Evolutionary conservation across 768 basidiomycete genomes (phyloP).

Genomic region (Lentinus tigrinus): DNA sequence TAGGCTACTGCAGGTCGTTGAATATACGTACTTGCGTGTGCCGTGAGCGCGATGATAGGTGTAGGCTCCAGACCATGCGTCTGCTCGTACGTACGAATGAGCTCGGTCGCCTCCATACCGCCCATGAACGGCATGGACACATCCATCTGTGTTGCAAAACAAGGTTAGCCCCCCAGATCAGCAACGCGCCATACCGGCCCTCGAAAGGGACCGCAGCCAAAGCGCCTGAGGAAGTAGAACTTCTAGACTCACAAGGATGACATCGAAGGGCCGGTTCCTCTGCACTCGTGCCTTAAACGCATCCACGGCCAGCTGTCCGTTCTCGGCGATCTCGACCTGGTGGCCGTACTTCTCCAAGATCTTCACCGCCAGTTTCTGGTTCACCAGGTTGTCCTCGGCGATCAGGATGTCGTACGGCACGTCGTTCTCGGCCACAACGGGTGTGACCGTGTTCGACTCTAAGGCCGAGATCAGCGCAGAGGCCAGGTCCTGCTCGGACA

Average conservation of each 20-base stretch:
- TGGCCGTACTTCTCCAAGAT: slow-evolving; percentile 96
- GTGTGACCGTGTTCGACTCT: slow-evolving; percentile 91
- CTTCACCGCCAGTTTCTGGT: slow-evolving; percentile 95
- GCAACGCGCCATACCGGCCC: no score
- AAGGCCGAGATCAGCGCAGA: slow-evolving; percentile 92
- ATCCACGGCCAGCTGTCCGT: slow-evolving; percentile 91
- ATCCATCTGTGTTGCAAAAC: slow-evolving; percentile 69
- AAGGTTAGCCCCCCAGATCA: not conserved
- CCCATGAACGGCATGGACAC: slow-evolving; percentile 99
- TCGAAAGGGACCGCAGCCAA: no score
- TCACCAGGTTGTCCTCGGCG: slow-evolving; percentile 95
- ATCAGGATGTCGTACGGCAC: slow-evolving; percentile 89
- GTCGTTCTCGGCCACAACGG: slow-evolving; percentile 82
- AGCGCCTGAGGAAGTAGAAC: not conserved
- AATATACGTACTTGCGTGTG: slow-evolving; percentile 82
- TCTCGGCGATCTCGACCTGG: slow-evolving; percentile 94
- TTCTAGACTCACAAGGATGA: slow-evolving; percentile 71
- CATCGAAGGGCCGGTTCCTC: slow-evolving; percentile 78
- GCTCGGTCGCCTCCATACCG: slow-evolving; percentile 94
- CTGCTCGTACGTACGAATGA: slow-evolving; percentile 84
- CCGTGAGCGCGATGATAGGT: slow-evolving; percentile 95
- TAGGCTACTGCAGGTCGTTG: not conserved
- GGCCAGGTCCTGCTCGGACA: slow-evolving; percentile 83
- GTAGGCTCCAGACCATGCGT: slow-evolving; percentile 67
- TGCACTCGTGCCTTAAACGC: slow-evolving; percentile 79